Evolutionary conservation across 495 filamentous ascomycete species (phyloP).

Genomic region (Cairneyella variabilis): DNA sequence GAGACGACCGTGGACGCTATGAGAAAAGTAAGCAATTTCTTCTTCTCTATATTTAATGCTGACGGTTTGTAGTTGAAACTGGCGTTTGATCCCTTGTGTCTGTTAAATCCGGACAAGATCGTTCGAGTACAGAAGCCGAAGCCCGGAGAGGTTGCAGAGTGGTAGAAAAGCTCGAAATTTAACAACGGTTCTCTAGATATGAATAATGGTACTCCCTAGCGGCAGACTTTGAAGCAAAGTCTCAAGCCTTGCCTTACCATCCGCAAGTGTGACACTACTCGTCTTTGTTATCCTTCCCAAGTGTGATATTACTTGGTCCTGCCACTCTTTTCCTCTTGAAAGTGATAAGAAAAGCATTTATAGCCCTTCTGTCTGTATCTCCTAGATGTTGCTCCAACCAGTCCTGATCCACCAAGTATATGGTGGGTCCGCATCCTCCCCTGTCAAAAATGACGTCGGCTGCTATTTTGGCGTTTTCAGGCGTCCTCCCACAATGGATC

Average conservation of each 20-base stretch:
- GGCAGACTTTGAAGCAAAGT: no score
- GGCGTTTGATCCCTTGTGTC: constrained; percentile 71
- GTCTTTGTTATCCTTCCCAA: no score
- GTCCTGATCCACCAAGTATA: constrained; percentile 1
- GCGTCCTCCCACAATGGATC: neutral
- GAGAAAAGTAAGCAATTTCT: constrained; percentile 55
- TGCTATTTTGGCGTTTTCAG: neutral
- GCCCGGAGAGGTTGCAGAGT: constrained; percentile 46
- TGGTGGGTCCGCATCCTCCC: neutral
- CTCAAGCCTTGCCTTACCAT: no score
- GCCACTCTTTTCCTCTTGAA: no score
- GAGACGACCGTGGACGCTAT: constrained; percentile 71
- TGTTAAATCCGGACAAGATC: constrained; percentile 81
- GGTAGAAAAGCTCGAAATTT: constrained; percentile 29
- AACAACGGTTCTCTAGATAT: neutral
- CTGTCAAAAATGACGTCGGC: neutral
- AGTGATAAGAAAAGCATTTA: no score
- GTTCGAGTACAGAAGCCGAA: constrained; percentile 57
- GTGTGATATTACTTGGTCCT: no score
- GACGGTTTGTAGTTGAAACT: constrained; percentile 46
- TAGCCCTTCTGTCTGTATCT: no score
- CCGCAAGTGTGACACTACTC: no score
- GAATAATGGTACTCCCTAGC: neutral
- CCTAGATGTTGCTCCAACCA: no score
- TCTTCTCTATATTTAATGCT: neutral